Evolutionary conservation across 345 rosid genomes (phyloP).

Genomic region (Eutrema japonicum): DNA sequence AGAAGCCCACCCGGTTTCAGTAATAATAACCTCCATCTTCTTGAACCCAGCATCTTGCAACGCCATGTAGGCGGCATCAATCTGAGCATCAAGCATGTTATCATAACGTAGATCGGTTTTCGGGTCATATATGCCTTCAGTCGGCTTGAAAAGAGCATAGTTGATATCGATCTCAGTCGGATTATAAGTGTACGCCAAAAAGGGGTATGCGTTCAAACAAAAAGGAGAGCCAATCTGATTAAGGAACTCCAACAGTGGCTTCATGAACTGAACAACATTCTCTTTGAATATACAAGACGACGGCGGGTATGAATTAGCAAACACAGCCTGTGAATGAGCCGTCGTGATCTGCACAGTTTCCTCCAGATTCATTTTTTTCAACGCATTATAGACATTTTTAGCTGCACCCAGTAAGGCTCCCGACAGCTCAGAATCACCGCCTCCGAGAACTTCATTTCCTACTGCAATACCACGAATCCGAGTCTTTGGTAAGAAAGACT

Average conservation of each 20-base stretch:
- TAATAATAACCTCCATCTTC: conserved; percentile 88
- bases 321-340: conserved; percentile 94
- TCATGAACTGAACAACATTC: conserved; percentile 74
- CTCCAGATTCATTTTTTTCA: conserved; percentile 60
- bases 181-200: conserved; percentile 75
- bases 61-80: conserved; percentile 95
- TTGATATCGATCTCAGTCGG: conserved; percentile 82
- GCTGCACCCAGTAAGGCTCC: conserved; percentile 76
- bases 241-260: conserved; percentile 83
- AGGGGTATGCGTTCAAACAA: conserved; percentile 94
- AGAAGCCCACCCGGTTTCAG: conserved; percentile 99
- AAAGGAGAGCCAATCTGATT: conserved; percentile 86
- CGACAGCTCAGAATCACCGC: conserved; percentile 57
- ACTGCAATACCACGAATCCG: conserved; percentile 84
- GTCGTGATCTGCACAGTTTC: conserved; percentile 80
- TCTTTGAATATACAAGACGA: conserved; percentile 81
- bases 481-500: conserved; percentile 80
- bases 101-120: conserved; percentile 79
- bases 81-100: conserved; percentile 98
- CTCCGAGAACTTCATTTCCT: conserved; percentile 92
- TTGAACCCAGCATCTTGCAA: conserved; percentile 74
- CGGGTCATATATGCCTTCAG: conserved; percentile 68
- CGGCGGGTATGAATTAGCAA: conserved; percentile 83
- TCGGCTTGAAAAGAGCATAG: conserved; percentile 86
- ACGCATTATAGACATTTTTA: conserved; percentile 73